Percentiles rank a stretch among this genome's conserved stretches.
Conservation (phyloP, 2,329 filamentous ascomycete genomes). For the Monosporascus ibericus region DNA sequence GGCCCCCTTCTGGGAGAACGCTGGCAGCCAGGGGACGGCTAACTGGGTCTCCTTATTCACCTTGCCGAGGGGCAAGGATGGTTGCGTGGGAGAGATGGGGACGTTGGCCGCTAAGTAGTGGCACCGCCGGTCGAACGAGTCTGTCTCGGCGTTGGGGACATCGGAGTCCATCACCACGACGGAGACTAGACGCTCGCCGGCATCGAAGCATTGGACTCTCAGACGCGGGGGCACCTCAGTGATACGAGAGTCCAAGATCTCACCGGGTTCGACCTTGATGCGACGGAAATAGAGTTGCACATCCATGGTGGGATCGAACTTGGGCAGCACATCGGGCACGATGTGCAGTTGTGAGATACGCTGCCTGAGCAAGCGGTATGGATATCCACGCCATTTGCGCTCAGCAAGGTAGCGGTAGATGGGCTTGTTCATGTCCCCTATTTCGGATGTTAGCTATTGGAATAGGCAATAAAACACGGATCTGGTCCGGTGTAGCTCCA, state of each 20-base stretch:
- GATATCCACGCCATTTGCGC: conserved; percentile 79
- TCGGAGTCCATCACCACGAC: conserved; percentile 86
- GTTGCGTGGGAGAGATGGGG: conserved; percentile 44
- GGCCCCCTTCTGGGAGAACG: conserved; percentile 81
- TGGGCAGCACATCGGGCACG: conserved; percentile 79
- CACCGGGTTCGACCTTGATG: conserved; percentile 65
- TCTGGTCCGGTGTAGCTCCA: conserved; percentile 4
- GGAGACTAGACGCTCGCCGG: conserved; percentile 73
- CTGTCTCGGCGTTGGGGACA: conserved; percentile 70
- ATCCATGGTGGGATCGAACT: conserved; percentile 71
- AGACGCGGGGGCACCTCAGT: conserved; percentile 71
- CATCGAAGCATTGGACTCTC: conserved; percentile 78
- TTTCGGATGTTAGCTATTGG: conserved; percentile 6
- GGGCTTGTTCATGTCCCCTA: conserved; percentile 92
- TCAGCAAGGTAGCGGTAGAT: conserved; percentile 90
- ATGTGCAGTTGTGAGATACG: conserved; percentile 82
- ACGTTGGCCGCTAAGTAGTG: conserved; percentile 77
- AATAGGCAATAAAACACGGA: not conserved
- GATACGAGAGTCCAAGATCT: conserved; percentile 67
- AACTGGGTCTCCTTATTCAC: conserved; percentile 59
- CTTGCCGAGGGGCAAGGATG: conserved; percentile 58
- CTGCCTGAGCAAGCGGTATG: conserved; percentile 73
- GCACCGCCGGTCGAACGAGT: conserved; percentile 74
- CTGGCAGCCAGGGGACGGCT: conserved; percentile 74
- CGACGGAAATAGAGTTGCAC: conserved; percentile 76